phyloP scores from a whole-genome alignment of 257 asterid species.

The Leonotis leonurus region DNA sequence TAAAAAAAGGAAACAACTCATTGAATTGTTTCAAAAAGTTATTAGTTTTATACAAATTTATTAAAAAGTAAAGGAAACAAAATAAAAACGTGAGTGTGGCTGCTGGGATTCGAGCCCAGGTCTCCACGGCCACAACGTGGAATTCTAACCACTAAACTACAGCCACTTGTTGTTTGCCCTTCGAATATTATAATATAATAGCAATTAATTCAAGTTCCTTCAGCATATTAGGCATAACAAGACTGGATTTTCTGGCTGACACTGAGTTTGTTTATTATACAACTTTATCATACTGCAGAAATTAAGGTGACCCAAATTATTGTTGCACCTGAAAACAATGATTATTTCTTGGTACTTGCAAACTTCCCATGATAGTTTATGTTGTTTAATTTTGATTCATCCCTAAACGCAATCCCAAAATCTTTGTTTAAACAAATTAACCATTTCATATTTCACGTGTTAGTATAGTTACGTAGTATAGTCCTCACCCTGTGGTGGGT shows the following conservation, averaged over 20 bases:
- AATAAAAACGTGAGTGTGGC: conserved; percentile 40
- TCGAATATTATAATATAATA: no score
- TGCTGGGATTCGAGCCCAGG: conserved; percentile 99
- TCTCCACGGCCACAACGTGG: conserved; percentile 99
- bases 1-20: no score
- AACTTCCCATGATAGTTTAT: conserved; percentile 7
- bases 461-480: no score
- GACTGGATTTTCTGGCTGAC: background rate
- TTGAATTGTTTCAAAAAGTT: no score
- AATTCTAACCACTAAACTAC: conserved; percentile 98
- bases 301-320: conserved; percentile 12
- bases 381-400: background rate
- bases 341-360: conserved; percentile 15
- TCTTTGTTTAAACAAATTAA: background rate
- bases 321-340: conserved; percentile 2
- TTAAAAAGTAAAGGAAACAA: background rate
- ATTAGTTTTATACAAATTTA: no score
- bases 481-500: no score
- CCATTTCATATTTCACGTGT: background rate
- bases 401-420: background rate
- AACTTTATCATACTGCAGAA: conserved; percentile 5
- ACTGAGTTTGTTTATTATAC: conserved; percentile 2
- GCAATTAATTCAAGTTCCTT: no score
- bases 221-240: background rate
- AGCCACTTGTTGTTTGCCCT: conserved; percentile 37